Conservation (phyloP, 768 basidiomycete genomes). For the Antrodiella citrinella region DNA sequence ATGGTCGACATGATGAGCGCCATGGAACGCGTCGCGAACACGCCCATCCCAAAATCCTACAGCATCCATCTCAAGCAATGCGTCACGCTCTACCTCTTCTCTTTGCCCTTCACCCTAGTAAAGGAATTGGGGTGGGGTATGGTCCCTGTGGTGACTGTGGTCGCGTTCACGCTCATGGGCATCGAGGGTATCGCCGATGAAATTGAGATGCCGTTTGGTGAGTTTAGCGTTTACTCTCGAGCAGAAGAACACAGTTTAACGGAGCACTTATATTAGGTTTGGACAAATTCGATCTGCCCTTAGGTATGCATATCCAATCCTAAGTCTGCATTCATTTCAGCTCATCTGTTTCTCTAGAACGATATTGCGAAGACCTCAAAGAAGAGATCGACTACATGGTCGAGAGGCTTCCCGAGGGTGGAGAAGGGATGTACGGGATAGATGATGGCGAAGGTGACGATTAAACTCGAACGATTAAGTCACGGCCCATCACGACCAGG, state of each 20-base stretch:
- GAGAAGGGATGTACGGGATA: constrained; percentile 60
- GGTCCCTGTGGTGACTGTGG: constrained; percentile 78
- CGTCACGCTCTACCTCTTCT: constrained; percentile 87
- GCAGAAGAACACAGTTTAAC: neutral
- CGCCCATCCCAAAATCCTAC: constrained; percentile 74
- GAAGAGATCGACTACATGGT: constrained; percentile 82
- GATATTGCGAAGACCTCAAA: constrained; percentile 78
- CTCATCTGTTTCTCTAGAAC: constrained; percentile 37
- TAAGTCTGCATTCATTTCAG: neutral
- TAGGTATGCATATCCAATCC: constrained; percentile 39
- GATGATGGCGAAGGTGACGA: constrained; percentile 83
- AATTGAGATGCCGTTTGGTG: constrained; percentile 93
- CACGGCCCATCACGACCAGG: too few relatives aligned
- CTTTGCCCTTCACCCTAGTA: constrained; percentile 81
- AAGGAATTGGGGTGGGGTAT: constrained; percentile 78
- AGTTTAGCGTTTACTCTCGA: constrained; percentile 10
- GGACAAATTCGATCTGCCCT: constrained; percentile 63
- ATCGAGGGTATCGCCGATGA: constrained; percentile 94
- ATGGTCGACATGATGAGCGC: constrained; percentile 81
- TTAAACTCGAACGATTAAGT: constrained; percentile 32
- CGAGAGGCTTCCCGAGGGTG: constrained; percentile 63
- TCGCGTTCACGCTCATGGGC: constrained; percentile 89
- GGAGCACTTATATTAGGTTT: constrained; percentile 3
- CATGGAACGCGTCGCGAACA: constrained; percentile 90
- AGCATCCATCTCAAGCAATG: constrained; percentile 93